Base-by-base conservation (phyloP, 1,284 basidiomycete genomes). In the Tilletiopsis washingtonensis region DNA sequence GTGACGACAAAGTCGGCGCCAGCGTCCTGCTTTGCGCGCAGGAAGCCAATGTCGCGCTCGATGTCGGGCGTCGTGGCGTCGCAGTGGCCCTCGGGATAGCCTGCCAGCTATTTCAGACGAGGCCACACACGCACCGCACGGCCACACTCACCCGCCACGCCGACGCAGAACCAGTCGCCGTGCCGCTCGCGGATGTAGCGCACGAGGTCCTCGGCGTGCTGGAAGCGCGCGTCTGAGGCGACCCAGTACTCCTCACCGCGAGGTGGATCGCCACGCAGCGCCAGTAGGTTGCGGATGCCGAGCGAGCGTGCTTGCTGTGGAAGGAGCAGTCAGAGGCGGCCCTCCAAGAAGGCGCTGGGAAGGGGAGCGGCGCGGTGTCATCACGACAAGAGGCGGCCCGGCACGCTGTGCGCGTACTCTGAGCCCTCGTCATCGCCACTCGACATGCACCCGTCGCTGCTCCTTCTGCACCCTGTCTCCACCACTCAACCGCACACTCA, bases 1-100 rank as follows among this genome's bases (percentile, higher is more conserved):
- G 94, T 97, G 55, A 98, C 81, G 61, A 99, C 88, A 74, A 91
- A 96, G 58, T 94, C 85, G 1, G 91, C 91, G 4, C 94, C 94
- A 0, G 89, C 90, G 56, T 96, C 87, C 25, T 97, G 83, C 75
- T 98, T 98, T 39, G 80, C 79, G 75, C 90, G 90, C 53, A 98
- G 78, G 64, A 84, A 79, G 2, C 79, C 75, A 19, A 98, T 78
- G 64, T 93, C 86, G n/a, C 77, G 77, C 45, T 87, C 83, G 56
- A 4, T 76, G 74, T 20, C 80, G 76, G 40, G 79, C 80, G 63
- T 89, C 85, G 4, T 84, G 14, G 58, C 51, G 25, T 65, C 62
- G 15, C 61, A 79, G 71, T 96, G 88, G 2, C 90, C 89, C 61
- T 97, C 91, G 0, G 94, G 91, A 64, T 97, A 97, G 15, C 84